Percentiles rank a stretch among this genome's conserved stretches.
phyloP scores from a whole-genome alignment of 208 protist species.

The Leishmania braziliensis region DNA sequence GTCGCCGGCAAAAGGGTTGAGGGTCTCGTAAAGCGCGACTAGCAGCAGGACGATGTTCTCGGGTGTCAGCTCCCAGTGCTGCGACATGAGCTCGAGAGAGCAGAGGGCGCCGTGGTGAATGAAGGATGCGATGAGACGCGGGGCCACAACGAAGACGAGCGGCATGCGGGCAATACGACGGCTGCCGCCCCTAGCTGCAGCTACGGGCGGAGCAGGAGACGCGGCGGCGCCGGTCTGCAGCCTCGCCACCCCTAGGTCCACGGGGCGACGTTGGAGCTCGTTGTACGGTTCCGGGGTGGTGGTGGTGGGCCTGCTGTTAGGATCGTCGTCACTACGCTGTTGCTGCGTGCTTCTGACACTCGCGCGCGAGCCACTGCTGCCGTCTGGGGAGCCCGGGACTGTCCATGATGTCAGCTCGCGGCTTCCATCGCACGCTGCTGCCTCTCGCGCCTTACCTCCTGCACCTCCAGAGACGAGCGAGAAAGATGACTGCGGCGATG shows the following conservation, averaged over 20 bases:
- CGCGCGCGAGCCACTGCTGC: neutral
- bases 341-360: neutral
- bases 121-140: slow-evolving; percentile 75
- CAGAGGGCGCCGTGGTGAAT: slow-evolving; percentile 86
- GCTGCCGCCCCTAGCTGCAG: neutral
- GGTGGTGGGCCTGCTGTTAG: neutral
- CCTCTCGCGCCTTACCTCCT: neutral
- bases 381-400: neutral
- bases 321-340: neutral
- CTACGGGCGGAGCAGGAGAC: neutral
- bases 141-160: slow-evolving; percentile 76
- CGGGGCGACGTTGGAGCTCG: neutral
- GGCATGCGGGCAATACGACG: slow-evolving; percentile 52
- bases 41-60: slow-evolving; percentile 61
- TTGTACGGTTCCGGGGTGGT: neutral
- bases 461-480: neutral
- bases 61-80: slow-evolving; percentile 60
- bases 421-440: neutral
- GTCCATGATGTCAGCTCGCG: neutral
- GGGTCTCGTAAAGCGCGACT: slow-evolving; percentile 61
- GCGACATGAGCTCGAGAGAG: slow-evolving; percentile 87
- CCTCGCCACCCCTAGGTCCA: neutral
- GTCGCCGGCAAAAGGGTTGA: slow-evolving; percentile 68
- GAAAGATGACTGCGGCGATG: neutral
- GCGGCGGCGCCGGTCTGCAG: neutral